A percentile compares a stretch with the other conserved stretches of the same genome.
Evolutionary conservation across 257 asterid species (phyloP).

Genomic region (Forsythia suspensa): DNA sequence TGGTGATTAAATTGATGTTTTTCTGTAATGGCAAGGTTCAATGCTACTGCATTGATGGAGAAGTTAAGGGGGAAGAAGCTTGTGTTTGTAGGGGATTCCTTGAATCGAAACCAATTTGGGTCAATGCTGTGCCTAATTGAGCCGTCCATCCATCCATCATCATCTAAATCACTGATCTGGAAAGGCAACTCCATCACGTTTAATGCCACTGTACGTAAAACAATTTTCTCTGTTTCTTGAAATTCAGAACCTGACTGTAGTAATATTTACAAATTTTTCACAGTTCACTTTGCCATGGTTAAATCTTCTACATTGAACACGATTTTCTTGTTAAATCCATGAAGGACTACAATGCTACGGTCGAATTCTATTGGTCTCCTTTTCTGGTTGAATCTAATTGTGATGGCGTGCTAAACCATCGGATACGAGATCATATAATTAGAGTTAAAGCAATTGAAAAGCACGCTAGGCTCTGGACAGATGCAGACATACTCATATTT

Average conservation of each 20-base stretch:
- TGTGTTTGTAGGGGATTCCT: slow-evolving; percentile 46
- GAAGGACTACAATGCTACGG: slow-evolving; percentile 47
- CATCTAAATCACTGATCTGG: not conserved
- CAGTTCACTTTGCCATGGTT: no score
- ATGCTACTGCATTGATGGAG: slow-evolving; percentile 33
- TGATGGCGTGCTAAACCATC: slow-evolving; percentile 38
- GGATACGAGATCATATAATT: slow-evolving; percentile 25
- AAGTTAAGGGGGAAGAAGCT: slow-evolving; percentile 39
- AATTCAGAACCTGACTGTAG: no score
- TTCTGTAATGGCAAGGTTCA: slow-evolving; percentile 29
- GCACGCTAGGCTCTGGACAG: slow-evolving; percentile 50
- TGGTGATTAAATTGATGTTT: slow-evolving; percentile 13
- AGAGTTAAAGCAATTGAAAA: slow-evolving; percentile 49
- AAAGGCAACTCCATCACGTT: slow-evolving; percentile 11
- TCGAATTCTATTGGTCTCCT: slow-evolving; percentile 57
- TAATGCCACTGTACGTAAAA: slow-evolving; percentile 31
- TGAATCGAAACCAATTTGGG: slow-evolving; percentile 43
- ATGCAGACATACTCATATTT: slow-evolving; percentile 47
- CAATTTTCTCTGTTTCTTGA: not conserved
- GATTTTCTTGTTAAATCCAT: not conserved
- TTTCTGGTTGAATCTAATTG: slow-evolving; percentile 50
- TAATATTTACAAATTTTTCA: no score
- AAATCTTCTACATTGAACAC: not conserved
- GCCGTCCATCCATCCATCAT: slow-evolving; percentile 15
- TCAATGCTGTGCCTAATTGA: slow-evolving; percentile 43